These are phyloP conservation scores for Tuber borchii DNA, from an alignment of 495 filamentous ascomycete genomes.

Conservation along the genomic window DNA sequence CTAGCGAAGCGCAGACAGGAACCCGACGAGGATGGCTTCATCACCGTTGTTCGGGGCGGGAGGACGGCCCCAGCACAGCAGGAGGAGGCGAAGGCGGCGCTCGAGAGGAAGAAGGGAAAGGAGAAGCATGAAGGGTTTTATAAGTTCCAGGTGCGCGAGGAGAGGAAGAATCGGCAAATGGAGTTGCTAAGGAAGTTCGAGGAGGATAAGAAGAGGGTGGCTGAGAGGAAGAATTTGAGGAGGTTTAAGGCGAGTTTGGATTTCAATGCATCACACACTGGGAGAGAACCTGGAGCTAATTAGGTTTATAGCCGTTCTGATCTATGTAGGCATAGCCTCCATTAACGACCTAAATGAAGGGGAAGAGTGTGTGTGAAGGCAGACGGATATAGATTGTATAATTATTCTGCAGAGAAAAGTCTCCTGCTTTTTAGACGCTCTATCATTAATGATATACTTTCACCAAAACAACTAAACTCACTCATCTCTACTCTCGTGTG, in stretches of 20 bases:
- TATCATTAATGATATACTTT: not conserved
- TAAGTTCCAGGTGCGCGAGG: conserved; percentile 85
- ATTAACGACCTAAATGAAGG: not conserved
- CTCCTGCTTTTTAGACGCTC: not conserved
- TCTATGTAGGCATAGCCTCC: not conserved
- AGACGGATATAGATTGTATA: not conserved
- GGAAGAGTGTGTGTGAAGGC: not conserved
- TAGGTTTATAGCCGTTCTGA: conserved; percentile 22
- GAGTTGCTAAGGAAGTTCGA: conserved; percentile 62
- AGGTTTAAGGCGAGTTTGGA: conserved; percentile 45
- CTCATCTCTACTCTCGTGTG: not conserved
- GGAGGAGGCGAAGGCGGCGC: conserved; percentile 66
- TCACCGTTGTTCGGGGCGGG: conserved; percentile 78
- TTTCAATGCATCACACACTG: not conserved
- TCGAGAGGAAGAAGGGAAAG: conserved; percentile 63
- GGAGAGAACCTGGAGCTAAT: not conserved
- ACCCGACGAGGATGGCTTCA: conserved; percentile 91
- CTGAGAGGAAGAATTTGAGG: conserved; percentile 53
- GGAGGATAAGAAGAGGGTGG: conserved; percentile 57
- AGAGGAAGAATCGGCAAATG: conserved; percentile 71
- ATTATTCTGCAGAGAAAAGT: not conserved
- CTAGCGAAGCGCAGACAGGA: conserved; percentile 60
- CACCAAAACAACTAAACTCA: not conserved
- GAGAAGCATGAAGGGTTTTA: conserved; percentile 77
- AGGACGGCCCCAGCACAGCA: conserved; percentile 64